phyloP scores from a whole-genome alignment of 2,329 filamentous ascomycete species.

The Teratosphaeria gauchensis region DNA sequence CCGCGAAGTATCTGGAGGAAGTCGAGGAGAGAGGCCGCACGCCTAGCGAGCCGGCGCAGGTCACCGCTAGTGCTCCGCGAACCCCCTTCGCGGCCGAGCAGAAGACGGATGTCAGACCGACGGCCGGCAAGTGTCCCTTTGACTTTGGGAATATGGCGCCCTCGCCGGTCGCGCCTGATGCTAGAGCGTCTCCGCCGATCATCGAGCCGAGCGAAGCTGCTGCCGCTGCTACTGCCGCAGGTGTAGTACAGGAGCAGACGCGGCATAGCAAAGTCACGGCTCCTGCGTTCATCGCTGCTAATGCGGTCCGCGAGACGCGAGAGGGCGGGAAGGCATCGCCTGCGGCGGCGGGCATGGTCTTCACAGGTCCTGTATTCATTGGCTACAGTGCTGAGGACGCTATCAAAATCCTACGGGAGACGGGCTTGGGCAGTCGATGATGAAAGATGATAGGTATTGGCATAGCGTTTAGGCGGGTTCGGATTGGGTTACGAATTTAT shows the following conservation, averaged over 20 bases:
- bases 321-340: neutral
- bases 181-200: neutral
- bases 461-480: no score
- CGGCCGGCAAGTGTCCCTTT: constrained; percentile 9
- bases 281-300: constrained; percentile 3
- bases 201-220: neutral
- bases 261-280: neutral
- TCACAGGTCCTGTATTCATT: constrained; percentile 89
- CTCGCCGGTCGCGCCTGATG: neutral
- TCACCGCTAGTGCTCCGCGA: constrained; percentile 37
- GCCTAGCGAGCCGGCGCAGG: constrained; percentile 33
- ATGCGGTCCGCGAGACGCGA: neutral
- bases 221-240: neutral
- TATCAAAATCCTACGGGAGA: constrained; percentile 57
- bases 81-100: constrained; percentile 24
- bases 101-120: neutral
- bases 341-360: constrained; percentile 52
- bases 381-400: constrained; percentile 80
- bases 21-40: constrained; percentile 20
- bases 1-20: constrained; percentile 40
- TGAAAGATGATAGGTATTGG: no score
- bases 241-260: neutral
- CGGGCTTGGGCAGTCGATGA: constrained; percentile 6
- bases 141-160: constrained; percentile 6
- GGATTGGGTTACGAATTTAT: neutral